Conservation (phyloP, 352 stramenopile species). For the Globisporangium takayamanum region DNA sequence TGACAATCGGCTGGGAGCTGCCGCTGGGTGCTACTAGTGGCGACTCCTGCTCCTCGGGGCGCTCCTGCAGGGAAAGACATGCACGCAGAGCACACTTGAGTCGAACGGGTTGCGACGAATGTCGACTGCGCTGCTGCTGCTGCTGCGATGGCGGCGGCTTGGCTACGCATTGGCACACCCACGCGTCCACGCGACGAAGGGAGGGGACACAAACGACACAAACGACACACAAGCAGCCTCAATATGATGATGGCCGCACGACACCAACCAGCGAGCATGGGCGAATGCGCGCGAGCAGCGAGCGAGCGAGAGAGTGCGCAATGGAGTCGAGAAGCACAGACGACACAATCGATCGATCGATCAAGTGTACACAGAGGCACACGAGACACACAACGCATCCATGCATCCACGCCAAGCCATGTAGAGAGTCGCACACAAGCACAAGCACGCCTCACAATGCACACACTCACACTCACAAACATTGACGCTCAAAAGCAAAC, state of each 20-base stretch:
- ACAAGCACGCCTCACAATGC: background rate
- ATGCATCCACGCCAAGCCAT: background rate
- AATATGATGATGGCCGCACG: no score
- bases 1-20: background rate
- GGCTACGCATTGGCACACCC: no score
- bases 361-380: no score
- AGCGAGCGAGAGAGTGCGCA: no score
- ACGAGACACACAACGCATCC: no score
- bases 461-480: conserved; percentile 1
- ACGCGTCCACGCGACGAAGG: no score
- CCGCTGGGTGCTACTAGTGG: background rate
- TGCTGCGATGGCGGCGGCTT: background rate
- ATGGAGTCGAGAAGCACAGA: no score
- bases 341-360: no score
- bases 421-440: no score
- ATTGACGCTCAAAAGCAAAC: background rate
- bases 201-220: conserved; percentile 1
- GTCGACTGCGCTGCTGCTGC: background rate
- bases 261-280: no score
- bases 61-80: background rate
- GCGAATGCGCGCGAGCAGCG: no score
- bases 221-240: background rate
- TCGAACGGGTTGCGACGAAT: background rate
- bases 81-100: background rate
- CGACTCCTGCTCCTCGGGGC: conserved; percentile 1